These are phyloP conservation scores for Tolypocladium amazonense DNA, from an alignment of 2,329 filamentous ascomycete species.

Conservation along the genomic window DNA sequence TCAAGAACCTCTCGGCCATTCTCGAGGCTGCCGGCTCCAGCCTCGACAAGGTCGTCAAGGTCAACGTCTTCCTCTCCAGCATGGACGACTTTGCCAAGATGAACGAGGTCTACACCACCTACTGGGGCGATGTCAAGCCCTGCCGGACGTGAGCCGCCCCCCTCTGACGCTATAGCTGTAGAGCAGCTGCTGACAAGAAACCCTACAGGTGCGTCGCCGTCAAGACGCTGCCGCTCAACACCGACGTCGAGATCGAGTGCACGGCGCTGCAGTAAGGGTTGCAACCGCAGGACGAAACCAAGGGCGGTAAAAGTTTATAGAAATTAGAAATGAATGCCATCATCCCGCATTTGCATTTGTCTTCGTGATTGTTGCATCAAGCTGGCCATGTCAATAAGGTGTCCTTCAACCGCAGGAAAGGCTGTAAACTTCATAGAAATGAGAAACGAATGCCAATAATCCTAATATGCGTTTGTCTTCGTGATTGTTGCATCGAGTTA, in stretches of 20 bases:
- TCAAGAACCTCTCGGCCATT: constrained; percentile 60
- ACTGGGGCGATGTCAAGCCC: constrained; percentile 46
- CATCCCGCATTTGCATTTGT: not conserved
- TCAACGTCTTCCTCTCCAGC: constrained; percentile 60
- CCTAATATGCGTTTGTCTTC: too few relatives aligned
- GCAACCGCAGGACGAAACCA: not conserved
- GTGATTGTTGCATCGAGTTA: too few relatives aligned
- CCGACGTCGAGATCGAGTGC: constrained; percentile 24
- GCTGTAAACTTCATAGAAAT: too few relatives aligned
- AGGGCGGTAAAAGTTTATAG: not conserved
- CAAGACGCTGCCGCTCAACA: constrained; percentile 21
- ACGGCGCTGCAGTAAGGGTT: constrained; percentile 12
- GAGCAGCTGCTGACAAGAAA: not conserved
- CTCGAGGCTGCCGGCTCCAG: constrained; percentile 56
- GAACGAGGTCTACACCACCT: constrained; percentile 63
- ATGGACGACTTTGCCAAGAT: constrained; percentile 68
- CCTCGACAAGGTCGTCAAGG: constrained; percentile 59
- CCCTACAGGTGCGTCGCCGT: constrained; percentile 20
- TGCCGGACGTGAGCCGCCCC: constrained; percentile 25
- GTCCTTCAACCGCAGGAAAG: too few relatives aligned
- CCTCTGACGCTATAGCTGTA: not conserved
- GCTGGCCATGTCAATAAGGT: not conserved
- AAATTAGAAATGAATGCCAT: not conserved
- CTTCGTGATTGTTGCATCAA: not conserved
- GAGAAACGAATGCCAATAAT: too few relatives aligned